Conservation (phyloP, 2,329 filamentous ascomycete genomes). For the Zarea fungicola region DNA sequence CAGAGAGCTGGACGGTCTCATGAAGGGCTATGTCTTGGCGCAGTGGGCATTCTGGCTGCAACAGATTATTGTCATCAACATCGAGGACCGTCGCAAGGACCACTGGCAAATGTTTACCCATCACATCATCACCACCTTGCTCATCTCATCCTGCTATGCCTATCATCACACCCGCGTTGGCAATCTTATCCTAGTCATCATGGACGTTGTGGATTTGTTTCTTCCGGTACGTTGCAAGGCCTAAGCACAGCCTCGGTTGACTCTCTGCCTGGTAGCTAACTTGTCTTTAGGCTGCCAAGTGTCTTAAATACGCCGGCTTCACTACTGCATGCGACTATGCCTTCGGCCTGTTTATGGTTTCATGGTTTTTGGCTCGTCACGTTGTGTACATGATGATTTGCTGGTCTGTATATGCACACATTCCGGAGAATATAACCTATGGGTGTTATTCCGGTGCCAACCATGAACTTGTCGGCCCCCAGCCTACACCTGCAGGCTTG, state of each 20-base stretch:
- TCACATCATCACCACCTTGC: conserved; percentile 79
- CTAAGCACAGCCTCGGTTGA: conserved; percentile 3
- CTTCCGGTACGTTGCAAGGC: conserved; percentile 60
- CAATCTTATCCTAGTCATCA: conserved; percentile 81
- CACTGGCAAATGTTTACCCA: conserved; percentile 95
- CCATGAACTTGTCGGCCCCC: conserved; percentile 49
- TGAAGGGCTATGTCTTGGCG: conserved; percentile 85
- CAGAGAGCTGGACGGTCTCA: conserved; percentile 65
- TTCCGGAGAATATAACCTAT: conserved; percentile 54
- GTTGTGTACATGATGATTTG: conserved; percentile 72
- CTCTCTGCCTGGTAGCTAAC: neutral
- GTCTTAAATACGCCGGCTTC: conserved; percentile 83
- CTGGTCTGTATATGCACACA: conserved; percentile 72
- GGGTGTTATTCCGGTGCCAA: conserved; percentile 66
- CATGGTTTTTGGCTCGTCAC: conserved; percentile 82
- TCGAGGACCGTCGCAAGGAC: conserved; percentile 91
- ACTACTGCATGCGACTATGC: conserved; percentile 71
- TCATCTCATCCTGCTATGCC: conserved; percentile 77
- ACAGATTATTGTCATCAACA: conserved; percentile 88
- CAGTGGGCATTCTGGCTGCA: conserved; percentile 93
- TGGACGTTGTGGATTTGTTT: conserved; percentile 89
- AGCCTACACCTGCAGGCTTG: conserved; percentile 44
- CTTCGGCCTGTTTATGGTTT: conserved; percentile 80
- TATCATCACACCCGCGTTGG: conserved; percentile 85
- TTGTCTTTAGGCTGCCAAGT: conserved; percentile 68